Evolutionary conservation across 202 grass and related monocot species (phyloP), one percentile per base, ranked within the genome.

Genomic region (Dendrocalamus latiflorus): DNA sequence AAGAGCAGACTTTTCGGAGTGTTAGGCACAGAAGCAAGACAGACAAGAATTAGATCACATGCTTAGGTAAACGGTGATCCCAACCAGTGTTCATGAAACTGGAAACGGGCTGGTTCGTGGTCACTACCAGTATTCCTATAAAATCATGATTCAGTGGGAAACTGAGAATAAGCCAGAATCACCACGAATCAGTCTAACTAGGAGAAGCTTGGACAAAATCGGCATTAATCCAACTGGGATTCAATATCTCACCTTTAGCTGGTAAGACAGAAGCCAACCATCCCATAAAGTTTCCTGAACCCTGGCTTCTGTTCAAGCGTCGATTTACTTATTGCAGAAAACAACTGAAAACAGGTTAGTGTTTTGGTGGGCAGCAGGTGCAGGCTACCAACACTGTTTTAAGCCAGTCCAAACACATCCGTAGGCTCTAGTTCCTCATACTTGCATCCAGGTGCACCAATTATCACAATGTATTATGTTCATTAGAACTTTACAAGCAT

Each of bases 241-340:
- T 75, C 26, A 56, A 56, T 74, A 34, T 57, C 34, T 73, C 3
- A 21, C 17, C 74, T 78, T 78, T 51, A 70, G 17, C 34, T 72
- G 12, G 8, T 51, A 44, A n/a, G 17, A 72, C 7, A 58, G 16
- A 37, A 59, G 53, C 33, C 54, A 72, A 51, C 24, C 30, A 64
- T 63, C 65, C 65, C 6, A 9, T 9, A 33, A 62, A 65, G 18
- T 65, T 75, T 54, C 20, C 26, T 45, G 34, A 79, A 54, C 28
- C 39, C 16, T 47, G 17, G 49, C 33, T 67, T 56, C 41, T 71
- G 50, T 26, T 85, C 26, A 82, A 87, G 16, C 10, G 1, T 21
- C 17, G 12, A 63, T 82, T 56, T 68, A 57, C 47, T 86, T 81
- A 65, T 77, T 81, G 62, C 70, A 86, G 7, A 65, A 64, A 65